A percentile compares a stretch with the other conserved stretches of the same genome.
phyloP scores from a whole-genome alignment of 257 asterid genomes.

The Voacanga thouarsii region DNA sequence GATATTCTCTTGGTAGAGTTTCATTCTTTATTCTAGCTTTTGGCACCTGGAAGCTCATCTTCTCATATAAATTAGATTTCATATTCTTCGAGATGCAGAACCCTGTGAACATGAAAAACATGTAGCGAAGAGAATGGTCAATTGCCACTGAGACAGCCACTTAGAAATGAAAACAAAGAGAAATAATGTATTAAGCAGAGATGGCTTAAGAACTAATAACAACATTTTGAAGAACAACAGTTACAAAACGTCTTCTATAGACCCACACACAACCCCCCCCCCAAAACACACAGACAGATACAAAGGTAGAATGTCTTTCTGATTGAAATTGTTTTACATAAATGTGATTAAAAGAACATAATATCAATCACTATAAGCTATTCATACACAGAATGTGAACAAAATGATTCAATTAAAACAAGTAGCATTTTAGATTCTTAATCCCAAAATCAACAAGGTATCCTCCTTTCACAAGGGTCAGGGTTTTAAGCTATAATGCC shows the following conservation, averaged over 20 bases:
- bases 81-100: constrained; percentile 4
- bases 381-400: not conserved
- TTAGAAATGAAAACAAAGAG: not conserved
- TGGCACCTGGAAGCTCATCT: constrained; percentile 13
- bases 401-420: not conserved
- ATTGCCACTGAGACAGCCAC: not conserved
- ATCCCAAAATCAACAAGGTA: not conserved
- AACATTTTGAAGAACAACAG: not conserved
- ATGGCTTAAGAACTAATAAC: not conserved
- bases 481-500: constrained; percentile 6
- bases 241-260: not conserved
- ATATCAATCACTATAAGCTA: not conserved
- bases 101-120: constrained; percentile 17
- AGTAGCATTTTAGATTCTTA: not conserved
- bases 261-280: too few relatives aligned
- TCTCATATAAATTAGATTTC: constrained; percentile 19
- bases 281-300: not conserved
- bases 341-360: not conserved
- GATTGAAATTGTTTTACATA: not conserved
- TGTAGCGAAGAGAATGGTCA: not conserved
- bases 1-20: constrained; percentile 11
- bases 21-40: constrained; percentile 14
- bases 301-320: not conserved
- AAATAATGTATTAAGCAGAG: not conserved
- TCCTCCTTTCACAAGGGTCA: not conserved